These are phyloP conservation scores for Saussurea involucrata DNA, from an alignment of 129 eudicot genomes.

Conservation along the genomic window DNA sequence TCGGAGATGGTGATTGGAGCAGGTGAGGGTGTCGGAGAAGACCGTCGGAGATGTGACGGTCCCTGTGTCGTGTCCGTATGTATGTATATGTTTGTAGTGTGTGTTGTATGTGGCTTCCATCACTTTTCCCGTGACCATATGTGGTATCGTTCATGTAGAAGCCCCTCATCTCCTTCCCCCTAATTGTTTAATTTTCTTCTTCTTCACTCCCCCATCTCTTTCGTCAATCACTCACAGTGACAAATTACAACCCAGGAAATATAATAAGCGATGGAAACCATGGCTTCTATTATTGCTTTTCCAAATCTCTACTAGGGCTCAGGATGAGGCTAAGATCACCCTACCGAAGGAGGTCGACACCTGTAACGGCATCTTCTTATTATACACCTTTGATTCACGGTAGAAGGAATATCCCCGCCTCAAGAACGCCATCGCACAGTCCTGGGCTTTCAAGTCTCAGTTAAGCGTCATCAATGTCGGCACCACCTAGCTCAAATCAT, in stretches of 20 bases:
- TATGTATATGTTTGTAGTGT: too few relatives aligned
- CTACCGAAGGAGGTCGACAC: constrained; percentile 38
- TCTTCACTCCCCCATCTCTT: too few relatives aligned
- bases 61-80: too few relatives aligned
- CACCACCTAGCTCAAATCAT: constrained; percentile 50
- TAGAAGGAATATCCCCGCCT: constrained; percentile 60
- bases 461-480: constrained; percentile 57
- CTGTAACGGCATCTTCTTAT: constrained; percentile 65
- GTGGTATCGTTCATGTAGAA: too few relatives aligned
- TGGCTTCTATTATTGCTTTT: constrained; percentile 20
- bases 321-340: constrained; percentile 37
- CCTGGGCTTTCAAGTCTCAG: constrained; percentile 65
- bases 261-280: constrained; percentile 46
- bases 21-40: too few relatives aligned
- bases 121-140: too few relatives aligned
- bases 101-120: too few relatives aligned
- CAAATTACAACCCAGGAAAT: constrained; percentile 18
- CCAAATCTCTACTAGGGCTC: constrained; percentile 12
- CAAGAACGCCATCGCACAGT: constrained; percentile 72
- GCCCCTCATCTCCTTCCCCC: too few relatives aligned
- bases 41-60: too few relatives aligned
- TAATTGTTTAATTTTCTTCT: neutral
- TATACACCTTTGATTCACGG: constrained; percentile 48
- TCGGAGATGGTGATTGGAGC: too few relatives aligned
- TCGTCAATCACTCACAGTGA: neutral